Evolutionary conservation across 768 basidiomycete genomes (phyloP).

Genomic region (Mycena galopus): DNA sequence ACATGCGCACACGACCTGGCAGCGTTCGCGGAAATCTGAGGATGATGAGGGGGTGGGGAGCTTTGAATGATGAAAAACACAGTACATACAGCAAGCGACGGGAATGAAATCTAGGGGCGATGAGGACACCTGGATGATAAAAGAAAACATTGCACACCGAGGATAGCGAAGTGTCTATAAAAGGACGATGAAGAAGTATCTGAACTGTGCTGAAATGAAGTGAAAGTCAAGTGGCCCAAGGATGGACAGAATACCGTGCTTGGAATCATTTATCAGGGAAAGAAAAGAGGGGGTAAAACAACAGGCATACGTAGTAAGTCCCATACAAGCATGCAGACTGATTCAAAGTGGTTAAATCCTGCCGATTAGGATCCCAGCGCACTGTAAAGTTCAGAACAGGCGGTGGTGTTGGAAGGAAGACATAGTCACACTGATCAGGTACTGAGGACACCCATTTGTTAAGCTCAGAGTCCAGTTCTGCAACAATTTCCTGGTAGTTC

Average conservation of each 20-base stretch:
- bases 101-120: conserved; percentile 51
- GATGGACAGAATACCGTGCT: conserved; percentile 21
- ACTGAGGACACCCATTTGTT: conserved; percentile 75
- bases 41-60: no score
- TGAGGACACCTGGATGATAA: not conserved
- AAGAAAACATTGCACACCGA: conserved; percentile 9
- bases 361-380: conserved; percentile 66
- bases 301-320: conserved; percentile 45
- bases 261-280: not conserved
- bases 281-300: not conserved
- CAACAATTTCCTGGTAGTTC: conserved; percentile 61
- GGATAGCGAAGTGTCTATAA: conserved; percentile 67
- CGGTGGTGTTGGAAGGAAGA: not conserved
- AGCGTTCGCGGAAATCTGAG: conserved; percentile 83
- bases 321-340: conserved; percentile 72
- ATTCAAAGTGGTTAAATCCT: conserved; percentile 61
- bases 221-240: no score
- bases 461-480: conserved; percentile 78
- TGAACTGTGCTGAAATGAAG: conserved; percentile 61
- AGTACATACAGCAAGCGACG: conserved; percentile 81
- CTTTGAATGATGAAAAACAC: no score
- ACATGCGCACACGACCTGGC: conserved; percentile 88
- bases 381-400: conserved; percentile 46
- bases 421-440: conserved; percentile 67
- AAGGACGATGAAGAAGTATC: conserved; percentile 84